These are phyloP conservation scores for Arthrinium phaeospermum DNA, from an alignment of 2,329 filamentous ascomycete species.

Conservation along the genomic window DNA sequence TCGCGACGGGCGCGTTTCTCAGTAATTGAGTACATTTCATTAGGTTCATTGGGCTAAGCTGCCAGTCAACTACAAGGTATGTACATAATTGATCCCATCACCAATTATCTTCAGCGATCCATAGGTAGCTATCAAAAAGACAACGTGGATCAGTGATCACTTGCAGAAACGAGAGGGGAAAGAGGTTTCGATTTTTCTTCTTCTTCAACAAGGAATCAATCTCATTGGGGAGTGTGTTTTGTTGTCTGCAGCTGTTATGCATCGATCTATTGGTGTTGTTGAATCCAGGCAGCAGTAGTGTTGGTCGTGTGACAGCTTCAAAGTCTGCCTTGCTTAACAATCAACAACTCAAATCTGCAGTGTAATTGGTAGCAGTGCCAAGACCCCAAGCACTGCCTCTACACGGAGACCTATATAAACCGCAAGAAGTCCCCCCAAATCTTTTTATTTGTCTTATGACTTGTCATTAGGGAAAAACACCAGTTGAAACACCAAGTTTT, in stretches of 20 bases:
- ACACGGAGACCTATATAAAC: not conserved
- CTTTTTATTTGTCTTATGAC: not conserved
- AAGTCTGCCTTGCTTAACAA: conserved; percentile 41
- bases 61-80: not conserved
- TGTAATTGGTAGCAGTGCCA: conserved; percentile 24
- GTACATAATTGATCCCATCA: no score
- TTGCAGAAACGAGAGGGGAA: not conserved
- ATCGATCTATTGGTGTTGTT: not conserved
- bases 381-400: not conserved
- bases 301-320: not conserved
- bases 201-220: not conserved
- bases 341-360: conserved; percentile 23
- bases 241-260: not conserved
- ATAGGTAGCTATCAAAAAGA: not conserved
- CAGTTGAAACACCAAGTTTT: not conserved
- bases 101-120: no score
- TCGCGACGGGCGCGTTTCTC: not conserved
- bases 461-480: not conserved
- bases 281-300: conserved; percentile 29
- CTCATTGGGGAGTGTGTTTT: not conserved
- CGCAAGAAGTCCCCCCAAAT: not conserved
- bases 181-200: not conserved
- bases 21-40: not conserved
- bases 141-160: not conserved
- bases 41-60: not conserved